Conservation (phyloP, 164 flowering plant species). For the Platanus orientalis region DNA sequence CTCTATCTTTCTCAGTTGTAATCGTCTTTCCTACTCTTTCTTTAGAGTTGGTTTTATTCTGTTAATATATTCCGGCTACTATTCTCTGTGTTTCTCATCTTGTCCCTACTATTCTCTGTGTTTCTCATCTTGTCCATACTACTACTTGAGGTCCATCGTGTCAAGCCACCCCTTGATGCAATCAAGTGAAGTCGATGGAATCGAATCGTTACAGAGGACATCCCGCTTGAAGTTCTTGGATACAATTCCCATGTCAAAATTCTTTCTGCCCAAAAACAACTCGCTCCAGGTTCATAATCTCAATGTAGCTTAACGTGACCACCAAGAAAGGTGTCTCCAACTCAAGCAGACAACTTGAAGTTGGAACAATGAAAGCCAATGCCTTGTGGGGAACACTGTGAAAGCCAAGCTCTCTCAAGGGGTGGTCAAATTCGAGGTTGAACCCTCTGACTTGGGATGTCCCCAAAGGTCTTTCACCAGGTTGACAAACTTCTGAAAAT, state of each 20-base stretch:
- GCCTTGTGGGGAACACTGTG: constrained; percentile 78
- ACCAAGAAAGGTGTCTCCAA: constrained; percentile 79
- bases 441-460: constrained; percentile 53
- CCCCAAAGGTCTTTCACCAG: constrained; percentile 73
- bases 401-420: constrained; percentile 81
- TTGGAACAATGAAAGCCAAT: constrained; percentile 70
- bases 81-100: too few relatives aligned
- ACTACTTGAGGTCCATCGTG: constrained; percentile 77
- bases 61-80: too few relatives aligned
- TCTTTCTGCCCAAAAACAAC: constrained; percentile 84
- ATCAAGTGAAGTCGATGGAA: constrained; percentile 76
- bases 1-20: too few relatives aligned
- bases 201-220: constrained; percentile 77
- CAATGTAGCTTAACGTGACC: constrained; percentile 64
- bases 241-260: constrained; percentile 74
- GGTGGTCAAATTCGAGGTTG: constrained; percentile 83
- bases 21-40: too few relatives aligned
- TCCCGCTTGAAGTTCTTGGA: constrained; percentile 85
- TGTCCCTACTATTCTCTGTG: too few relatives aligned
- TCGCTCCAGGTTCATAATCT: constrained; percentile 79
- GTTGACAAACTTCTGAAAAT: constrained; percentile 63
- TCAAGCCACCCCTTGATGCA: constrained; percentile 87
- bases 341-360: constrained; percentile 78
- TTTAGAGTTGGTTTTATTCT: too few relatives aligned
- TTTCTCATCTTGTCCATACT: too few relatives aligned